A percentile compares a stretch with the other conserved stretches of the same genome.
Evolutionary conservation across 106 monocot genomes (phyloP).

Genomic region (Dendrobium nobile): DNA sequence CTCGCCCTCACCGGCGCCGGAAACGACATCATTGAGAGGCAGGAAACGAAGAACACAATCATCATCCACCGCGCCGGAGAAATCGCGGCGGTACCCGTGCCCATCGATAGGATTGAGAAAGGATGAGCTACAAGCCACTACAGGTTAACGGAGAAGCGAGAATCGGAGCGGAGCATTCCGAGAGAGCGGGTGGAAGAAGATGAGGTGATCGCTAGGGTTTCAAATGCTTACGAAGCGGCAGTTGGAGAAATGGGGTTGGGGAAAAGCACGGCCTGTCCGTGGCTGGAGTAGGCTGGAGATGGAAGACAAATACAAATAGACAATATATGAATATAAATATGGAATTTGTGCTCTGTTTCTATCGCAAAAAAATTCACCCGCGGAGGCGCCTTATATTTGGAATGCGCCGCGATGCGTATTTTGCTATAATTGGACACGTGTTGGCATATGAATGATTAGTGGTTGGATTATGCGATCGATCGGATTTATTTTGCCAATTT

Average conservation of each 20-base stretch:
- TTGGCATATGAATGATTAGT: no score
- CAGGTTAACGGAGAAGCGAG: neutral
- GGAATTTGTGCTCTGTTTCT: neutral
- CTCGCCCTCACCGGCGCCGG: slow-evolving; percentile 22
- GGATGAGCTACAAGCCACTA: neutral
- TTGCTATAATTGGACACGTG: no score
- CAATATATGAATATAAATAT: no score
- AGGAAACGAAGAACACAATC: neutral
- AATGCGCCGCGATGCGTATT: no score
- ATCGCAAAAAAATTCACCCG: neutral
- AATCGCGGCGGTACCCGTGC: neutral
- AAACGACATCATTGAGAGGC: slow-evolving; percentile 9
- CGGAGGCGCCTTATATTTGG: no score
- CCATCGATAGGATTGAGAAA: neutral
- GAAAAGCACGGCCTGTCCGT: neutral
- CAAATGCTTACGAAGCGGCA: neutral
- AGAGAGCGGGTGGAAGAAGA: neutral
- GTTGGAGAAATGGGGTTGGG: neutral
- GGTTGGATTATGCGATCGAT: no score
- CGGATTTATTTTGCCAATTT: no score
- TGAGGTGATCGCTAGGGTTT: neutral
- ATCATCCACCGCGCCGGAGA: neutral
- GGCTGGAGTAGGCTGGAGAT: no score
- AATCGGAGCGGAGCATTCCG: neutral
- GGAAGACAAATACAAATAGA: no score